Evolutionary conservation across 2,329 filamentous ascomycete genomes (phyloP).

Genomic region (Allantophomopsis lycopodina): DNA sequence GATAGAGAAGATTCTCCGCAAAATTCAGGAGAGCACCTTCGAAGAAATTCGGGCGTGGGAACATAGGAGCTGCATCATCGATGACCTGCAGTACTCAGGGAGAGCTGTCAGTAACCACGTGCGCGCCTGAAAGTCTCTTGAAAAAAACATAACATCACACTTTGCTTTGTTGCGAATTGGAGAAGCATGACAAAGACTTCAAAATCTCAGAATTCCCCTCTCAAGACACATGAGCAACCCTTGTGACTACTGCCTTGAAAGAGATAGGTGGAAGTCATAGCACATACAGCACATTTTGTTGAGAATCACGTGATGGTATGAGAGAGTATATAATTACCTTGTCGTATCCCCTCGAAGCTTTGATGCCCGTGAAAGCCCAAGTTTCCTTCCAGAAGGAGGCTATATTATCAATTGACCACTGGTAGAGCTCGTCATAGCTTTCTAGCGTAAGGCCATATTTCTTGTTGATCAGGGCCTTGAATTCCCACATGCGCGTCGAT

Average conservation of each 20-base stretch:
- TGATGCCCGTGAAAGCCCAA: slow-evolving; percentile 73
- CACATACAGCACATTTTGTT: no score
- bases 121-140: no score
- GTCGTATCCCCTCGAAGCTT: slow-evolving; percentile 47
- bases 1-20: slow-evolving; percentile 86
- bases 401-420: slow-evolving; percentile 72
- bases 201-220: no score
- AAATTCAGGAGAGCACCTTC: slow-evolving; percentile 72
- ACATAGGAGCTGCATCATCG: slow-evolving; percentile 55
- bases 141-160: no score
- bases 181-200: no score
- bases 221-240: no score
- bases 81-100: slow-evolving; percentile 40
- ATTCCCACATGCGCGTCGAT: slow-evolving; percentile 58
- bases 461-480: slow-evolving; percentile 54
- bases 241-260: no score
- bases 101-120: neutral
- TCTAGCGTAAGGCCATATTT: slow-evolving; percentile 49
- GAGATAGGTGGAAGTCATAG: no score
- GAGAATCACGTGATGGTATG: no score
- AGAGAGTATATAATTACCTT: slow-evolving; percentile 28
- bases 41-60: slow-evolving; percentile 81
- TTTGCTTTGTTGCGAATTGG: no score
- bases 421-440: slow-evolving; percentile 63
- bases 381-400: slow-evolving; percentile 72